phyloP scores from a whole-genome alignment of 164 flowering plant species.

The Sextonia rubra region DNA sequence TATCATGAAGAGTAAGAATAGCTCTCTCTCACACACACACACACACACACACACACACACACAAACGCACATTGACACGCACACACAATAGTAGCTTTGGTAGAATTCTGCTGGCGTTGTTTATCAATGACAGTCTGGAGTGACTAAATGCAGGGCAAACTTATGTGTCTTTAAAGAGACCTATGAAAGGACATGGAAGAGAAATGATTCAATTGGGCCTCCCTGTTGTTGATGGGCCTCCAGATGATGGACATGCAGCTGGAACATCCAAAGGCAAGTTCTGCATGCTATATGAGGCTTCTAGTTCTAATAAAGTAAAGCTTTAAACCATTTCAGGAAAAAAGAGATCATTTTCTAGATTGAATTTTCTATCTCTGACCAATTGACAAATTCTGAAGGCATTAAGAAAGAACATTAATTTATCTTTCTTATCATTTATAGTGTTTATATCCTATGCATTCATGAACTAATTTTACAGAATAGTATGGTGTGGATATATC shows the following conservation, averaged over 20 bases:
- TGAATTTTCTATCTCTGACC: background rate
- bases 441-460: background rate
- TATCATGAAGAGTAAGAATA: too few species aligned
- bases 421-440: background rate
- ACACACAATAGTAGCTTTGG: background rate
- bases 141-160: constrained; percentile 60
- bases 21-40: too few species aligned
- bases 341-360: background rate
- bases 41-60: too few species aligned
- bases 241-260: constrained; percentile 47
- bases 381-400: background rate
- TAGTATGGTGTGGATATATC: background rate
- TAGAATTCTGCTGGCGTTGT: background rate
- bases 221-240: constrained; percentile 61
- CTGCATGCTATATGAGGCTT: background rate
- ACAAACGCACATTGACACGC: too few species aligned
- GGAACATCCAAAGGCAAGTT: constrained; percentile 62
- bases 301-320: background rate
- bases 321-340: too few species aligned
- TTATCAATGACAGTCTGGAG: background rate
- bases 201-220: constrained; percentile 81
- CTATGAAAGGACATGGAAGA: constrained; percentile 83
- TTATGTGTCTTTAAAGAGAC: constrained; percentile 61
- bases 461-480: background rate
- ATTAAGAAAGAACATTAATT: background rate